Conservation (phyloP, 352 stramenopile genomes). For the Globisporangium rhizosaccharum region DNA sequence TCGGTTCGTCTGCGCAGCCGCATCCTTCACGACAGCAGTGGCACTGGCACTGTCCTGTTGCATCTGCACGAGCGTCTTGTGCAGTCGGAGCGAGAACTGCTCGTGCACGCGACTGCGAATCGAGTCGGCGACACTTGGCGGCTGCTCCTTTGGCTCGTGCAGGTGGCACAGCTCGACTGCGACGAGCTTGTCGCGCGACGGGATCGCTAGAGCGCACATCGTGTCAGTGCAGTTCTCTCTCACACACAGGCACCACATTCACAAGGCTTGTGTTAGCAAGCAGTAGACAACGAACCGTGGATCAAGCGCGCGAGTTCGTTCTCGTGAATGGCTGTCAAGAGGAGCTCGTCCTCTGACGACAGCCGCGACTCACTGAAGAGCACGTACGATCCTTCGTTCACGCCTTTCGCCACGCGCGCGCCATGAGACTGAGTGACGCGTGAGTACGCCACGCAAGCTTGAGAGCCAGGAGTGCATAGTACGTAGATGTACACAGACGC, state of each 20-base stretch:
- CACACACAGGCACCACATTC: too few species aligned
- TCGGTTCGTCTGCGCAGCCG: neutral
- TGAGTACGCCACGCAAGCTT: neutral
- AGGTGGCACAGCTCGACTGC: conserved; percentile 63
- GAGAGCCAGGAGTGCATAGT: neutral
- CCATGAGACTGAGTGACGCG: conserved; percentile 42
- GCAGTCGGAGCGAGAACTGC: conserved; percentile 29
- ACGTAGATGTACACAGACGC: conserved; percentile 5
- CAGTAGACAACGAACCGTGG: conserved; percentile 25
- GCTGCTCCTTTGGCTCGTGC: conserved; percentile 40
- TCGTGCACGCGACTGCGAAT: conserved; percentile 48
- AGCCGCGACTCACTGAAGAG: conserved; percentile 66
- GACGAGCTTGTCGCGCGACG: conserved; percentile 59
- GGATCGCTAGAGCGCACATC: conserved; percentile 33
- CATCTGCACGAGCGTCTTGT: conserved; percentile 23
- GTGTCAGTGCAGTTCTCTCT: neutral
- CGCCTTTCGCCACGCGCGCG: conserved; percentile 43
- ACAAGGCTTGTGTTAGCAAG: neutral
- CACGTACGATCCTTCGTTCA: conserved; percentile 61
- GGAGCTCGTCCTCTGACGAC: conserved; percentile 63
- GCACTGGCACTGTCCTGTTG: conserved; percentile 1
- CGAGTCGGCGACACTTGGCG: conserved; percentile 19
- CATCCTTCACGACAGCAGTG: neutral
- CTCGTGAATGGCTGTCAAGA: conserved; percentile 61
- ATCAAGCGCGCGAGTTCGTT: conserved; percentile 54